Base-by-base conservation (phyloP, 768 basidiomycete genomes). In the Kwoniella dendrophila region DNA sequence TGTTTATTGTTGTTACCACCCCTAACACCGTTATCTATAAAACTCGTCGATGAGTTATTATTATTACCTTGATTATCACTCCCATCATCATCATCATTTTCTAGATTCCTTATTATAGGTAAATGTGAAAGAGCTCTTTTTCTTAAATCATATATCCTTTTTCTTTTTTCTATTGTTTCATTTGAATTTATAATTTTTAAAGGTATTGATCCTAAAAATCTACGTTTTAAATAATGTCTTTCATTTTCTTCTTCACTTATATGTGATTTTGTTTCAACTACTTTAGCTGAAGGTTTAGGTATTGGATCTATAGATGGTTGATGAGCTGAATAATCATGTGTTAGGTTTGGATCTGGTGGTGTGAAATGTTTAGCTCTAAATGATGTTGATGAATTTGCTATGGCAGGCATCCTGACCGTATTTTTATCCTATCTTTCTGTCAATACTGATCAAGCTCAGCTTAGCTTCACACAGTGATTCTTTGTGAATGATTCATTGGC, bases 181-280 rank as follows among this genome's bases (percentile, higher is more conserved):
- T 49, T 48, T 6, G 71, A 72, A 50, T 75, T 66, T n/a, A 66
- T 52, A 2, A 68, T 56, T 27, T 51, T 59, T 34, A 73, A 68
- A 2, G 76, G 76, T 14, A 78, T 67, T 14, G 64, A 67, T 7
- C 76, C 76, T n/a, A 78, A 56, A 59, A 78, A 76, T 14, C 72
- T 59, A 8, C 76, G 61, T 24, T 62, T 66, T 20, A 71, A 55
- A 57, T 65, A 55, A 62, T 73, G 71, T 22, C 29, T 48, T 26
- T 26, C 41, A 60, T 71, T 68, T 16, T 40, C 50, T n/a, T 22
- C n/a, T n/a, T n/a, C n/a, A n/a, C n/a, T n/a, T n/a, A n/a, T 40
- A 56, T 74, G 73, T 4, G 73, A 70, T 11, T 38, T 43, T 6
- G 69, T 45, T 3, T 60, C 43, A 1, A 66, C 27, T 8, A 74